Evolutionary conservation across 768 basidiomycete species (phyloP).

Genomic region (Boletellus sp.): DNA sequence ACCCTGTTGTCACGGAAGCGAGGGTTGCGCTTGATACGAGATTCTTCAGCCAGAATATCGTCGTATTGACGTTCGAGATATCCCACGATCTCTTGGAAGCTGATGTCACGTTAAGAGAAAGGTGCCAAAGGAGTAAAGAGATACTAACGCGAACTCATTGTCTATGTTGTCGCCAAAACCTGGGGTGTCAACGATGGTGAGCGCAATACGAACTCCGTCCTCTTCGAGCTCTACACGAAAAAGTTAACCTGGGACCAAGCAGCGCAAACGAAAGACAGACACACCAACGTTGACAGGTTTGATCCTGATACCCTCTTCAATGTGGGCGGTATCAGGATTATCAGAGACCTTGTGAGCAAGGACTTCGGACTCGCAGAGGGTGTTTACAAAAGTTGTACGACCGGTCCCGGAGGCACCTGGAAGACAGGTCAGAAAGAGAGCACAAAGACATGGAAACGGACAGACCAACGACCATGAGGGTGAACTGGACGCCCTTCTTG

Average conservation of each 20-base stretch:
- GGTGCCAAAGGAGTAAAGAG: conserved; percentile 4
- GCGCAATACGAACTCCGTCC: conserved; percentile 95
- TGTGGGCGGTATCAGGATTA: conserved; percentile 83
- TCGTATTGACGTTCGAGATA: conserved; percentile 99
- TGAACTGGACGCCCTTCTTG: conserved; percentile 99
- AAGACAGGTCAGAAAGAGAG: conserved; percentile 7
- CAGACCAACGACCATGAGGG: conserved; percentile 96
- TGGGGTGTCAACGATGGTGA: conserved; percentile 98
- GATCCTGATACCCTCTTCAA: conserved; percentile 92
- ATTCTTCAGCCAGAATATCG: conserved; percentile 97
- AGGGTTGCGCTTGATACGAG: conserved; percentile 98
- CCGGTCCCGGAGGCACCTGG: conserved; percentile 95
- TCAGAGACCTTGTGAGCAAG: conserved; percentile 83
- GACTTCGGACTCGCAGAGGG: conserved; percentile 94
- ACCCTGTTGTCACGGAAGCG: conserved; percentile 98
- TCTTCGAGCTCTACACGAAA: conserved; percentile 81
- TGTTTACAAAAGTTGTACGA: conserved; percentile 98
- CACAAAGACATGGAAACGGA: conserved; percentile 11
- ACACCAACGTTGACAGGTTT: conserved; percentile 91
- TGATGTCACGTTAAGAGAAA: conserved; percentile 29
- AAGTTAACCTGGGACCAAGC: background rate
- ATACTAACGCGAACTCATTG: conserved; percentile 92
- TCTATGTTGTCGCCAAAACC: conserved; percentile 99
- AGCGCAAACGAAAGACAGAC: background rate
- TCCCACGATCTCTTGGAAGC: conserved; percentile 95